Percentiles rank a stretch among this genome's conserved stretches.
These are phyloP conservation scores for Huiozyma naganishii DNA, from an alignment of 805 yeast species.

Conservation along the genomic window DNA sequence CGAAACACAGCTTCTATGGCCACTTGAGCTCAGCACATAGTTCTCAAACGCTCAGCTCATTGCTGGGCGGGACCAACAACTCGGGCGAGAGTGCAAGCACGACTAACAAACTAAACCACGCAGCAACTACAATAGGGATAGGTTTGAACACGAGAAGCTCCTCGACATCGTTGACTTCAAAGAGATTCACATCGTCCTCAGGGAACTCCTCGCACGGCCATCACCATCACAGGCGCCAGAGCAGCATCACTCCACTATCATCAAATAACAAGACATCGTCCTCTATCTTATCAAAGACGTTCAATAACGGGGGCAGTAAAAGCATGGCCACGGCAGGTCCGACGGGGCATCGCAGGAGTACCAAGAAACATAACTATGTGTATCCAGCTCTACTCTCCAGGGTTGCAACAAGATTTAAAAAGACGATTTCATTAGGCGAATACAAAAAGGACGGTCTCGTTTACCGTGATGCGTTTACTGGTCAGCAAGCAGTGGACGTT, in stretches of 20 bases:
- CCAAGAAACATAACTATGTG: conserved; percentile 31
- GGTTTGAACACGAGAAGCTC: conserved; percentile 39
- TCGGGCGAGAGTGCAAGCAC: background rate
- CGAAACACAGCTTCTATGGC: background rate
- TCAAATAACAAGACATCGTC: conserved; percentile 2
- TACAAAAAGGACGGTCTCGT: conserved; percentile 84
- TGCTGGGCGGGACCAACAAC: conserved; percentile 2
- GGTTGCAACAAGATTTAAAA: conserved; percentile 72
- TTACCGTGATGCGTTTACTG: conserved; percentile 88
- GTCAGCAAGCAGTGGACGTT: conserved; percentile 88
- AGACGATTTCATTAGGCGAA: conserved; percentile 58
- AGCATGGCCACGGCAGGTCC: background rate
- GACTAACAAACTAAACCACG: background rate
- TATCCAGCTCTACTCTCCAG: conserved; percentile 84
- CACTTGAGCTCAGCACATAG: conserved; percentile 1
- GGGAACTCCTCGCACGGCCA: conserved; percentile 9
- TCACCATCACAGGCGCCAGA: conserved; percentile 4
- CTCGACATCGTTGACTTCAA: conserved; percentile 29
- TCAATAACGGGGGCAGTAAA: background rate
- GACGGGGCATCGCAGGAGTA: conserved; percentile 4
- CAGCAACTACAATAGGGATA: conserved; percentile 17
- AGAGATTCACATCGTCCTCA: conserved; percentile 29
- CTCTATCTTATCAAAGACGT: conserved; percentile 2
- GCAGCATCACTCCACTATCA: conserved; percentile 2
- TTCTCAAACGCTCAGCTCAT: conserved; percentile 4